Evolutionary conservation across 208 protist species (phyloP), one percentile per base, ranked within the genome.

Genomic region (Leptomonas pyrrhocoris): DNA sequence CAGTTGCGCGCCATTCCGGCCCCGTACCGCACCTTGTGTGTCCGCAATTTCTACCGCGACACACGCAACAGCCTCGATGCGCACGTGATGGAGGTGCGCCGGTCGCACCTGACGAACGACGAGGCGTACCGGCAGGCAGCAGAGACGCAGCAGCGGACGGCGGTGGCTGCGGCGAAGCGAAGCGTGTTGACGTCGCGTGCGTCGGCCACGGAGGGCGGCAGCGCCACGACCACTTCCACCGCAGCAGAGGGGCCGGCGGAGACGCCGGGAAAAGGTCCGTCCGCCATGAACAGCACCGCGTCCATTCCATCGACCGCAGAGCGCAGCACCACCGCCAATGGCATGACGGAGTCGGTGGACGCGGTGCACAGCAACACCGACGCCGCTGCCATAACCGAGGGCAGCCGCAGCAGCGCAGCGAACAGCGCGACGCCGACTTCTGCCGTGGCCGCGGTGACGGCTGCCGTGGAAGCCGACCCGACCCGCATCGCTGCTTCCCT

Each of bases 1-100:
- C 89, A 94, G 75, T 61, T 61, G 34, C 71, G 66, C n/a, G 49
- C 70, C 9, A 53, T 86, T n/a, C 68, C 82, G 0, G 73, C 65
- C 4, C 28, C 83, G 3, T 79, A 69, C 64, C 80, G 74, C 12
- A 67, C 77, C 46, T 45, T 69, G 51, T 67, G 34, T 40, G 64
- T 88, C 11, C 43, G 79, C 28, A 74, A 74, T 16, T 91, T 86
- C 58, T 76, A 84, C 68, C 57, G 28, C 8, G 74, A 80, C 38
- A 49, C 80, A 19, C 38, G 23, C 36, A 46, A 65, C 42, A 79
- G 65, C 28, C 58, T 84, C 16, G 74, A 83, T 34, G 75, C 86
- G 42, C 73, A 68, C 25, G 34, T 92, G 34, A 46, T 83, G 27
- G 79, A 90, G 65, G 74, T 92, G 46, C 36, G 45, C 31, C 68